phyloP scores from a whole-genome alignment of 148 eudicot species.

The Tetragonia tetragonoides region DNA sequence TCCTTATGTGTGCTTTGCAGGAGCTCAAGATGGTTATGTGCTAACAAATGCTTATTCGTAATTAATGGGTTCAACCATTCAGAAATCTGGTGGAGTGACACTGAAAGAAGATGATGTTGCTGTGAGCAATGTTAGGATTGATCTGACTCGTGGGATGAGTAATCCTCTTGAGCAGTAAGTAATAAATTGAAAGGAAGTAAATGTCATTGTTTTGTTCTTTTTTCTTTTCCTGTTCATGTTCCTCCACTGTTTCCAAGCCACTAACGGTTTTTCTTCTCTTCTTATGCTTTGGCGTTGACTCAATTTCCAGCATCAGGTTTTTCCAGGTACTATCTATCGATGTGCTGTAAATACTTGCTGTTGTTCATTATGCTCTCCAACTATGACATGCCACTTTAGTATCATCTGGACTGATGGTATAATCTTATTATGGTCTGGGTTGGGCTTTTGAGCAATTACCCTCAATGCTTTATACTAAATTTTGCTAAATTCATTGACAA shows the following conservation, averaged over 20 bases:
- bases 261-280: constrained; percentile 12
- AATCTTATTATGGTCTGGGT: not conserved
- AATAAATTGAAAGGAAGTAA: not conserved
- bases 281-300: not conserved
- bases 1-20: not conserved
- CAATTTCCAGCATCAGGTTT: constrained; percentile 61
- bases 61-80: not conserved
- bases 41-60: not conserved
- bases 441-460: not conserved
- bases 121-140: constrained; percentile 75
- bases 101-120: constrained; percentile 71
- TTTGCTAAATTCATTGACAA: not conserved
- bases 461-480: not conserved
- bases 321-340: constrained; percentile 51
- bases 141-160: constrained; percentile 68
- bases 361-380: not conserved
- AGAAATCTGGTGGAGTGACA: constrained; percentile 56
- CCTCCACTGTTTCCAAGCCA: not conserved
- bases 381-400: not conserved
- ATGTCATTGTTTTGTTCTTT: not conserved
- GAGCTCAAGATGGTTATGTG: not conserved
- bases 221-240: not conserved
- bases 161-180: constrained; percentile 79
- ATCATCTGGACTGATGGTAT: not conserved
- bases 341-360: not conserved